Conservation (phyloP, 1,284 basidiomycete genomes). For the Cryptococcus sp. region DNA sequence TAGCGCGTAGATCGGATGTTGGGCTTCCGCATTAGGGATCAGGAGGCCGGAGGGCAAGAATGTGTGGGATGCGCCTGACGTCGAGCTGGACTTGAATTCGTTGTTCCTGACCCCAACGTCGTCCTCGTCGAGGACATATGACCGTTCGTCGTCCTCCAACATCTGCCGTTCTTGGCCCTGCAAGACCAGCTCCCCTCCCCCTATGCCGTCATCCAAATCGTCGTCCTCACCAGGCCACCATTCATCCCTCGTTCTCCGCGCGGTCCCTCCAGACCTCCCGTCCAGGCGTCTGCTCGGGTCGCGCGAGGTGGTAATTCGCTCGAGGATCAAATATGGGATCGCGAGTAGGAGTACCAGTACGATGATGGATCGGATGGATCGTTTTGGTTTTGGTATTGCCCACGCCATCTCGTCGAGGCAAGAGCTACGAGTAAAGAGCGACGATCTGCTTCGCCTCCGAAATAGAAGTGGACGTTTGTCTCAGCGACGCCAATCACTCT, state of each 20-base stretch:
- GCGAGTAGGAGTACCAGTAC: slow-evolving; percentile 25
- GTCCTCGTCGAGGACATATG: not conserved
- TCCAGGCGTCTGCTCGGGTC: not conserved
- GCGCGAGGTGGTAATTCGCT: slow-evolving; percentile 5
- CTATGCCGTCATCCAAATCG: not conserved
- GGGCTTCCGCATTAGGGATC: slow-evolving; percentile 38
- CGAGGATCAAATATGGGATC: slow-evolving; percentile 24
- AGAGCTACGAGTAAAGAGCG: no score
- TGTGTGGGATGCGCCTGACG: slow-evolving; percentile 3
- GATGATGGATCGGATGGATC: slow-evolving; percentile 27
- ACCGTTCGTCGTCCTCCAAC: not conserved
- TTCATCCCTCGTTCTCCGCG: not conserved
- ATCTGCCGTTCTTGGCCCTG: not conserved
- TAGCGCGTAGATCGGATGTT: slow-evolving; percentile 54
- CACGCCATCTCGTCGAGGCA: not conserved
- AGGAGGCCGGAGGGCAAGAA: slow-evolving; percentile 44
- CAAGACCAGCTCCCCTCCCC: not conserved
- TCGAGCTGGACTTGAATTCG: no score
- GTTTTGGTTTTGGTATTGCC: slow-evolving; percentile 27
- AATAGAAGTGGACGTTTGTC: no score
- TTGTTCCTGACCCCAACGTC: not conserved
- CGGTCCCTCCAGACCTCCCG: not conserved
- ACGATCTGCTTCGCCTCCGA: not conserved
- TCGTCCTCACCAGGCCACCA: not conserved
- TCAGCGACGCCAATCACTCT: no score